Percentiles rank a stretch among this genome's conserved stretches.
These are phyloP conservation scores for Globisporangium megalacanthum DNA, from an alignment of 352 stramenopile species.

Conservation along the genomic window DNA sequence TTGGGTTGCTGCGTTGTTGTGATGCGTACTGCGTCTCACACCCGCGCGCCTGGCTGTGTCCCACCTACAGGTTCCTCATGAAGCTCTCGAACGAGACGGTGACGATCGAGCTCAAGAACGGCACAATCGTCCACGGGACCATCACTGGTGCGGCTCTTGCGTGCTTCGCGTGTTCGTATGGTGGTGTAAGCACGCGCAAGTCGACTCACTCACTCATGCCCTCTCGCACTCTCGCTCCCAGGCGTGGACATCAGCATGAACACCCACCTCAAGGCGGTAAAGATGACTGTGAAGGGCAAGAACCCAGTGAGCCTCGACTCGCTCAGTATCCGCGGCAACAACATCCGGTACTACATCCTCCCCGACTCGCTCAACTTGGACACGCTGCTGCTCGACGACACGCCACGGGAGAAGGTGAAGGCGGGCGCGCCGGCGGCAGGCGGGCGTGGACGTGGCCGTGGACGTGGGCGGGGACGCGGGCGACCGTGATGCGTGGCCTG, in stretches of 20 bases:
- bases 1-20: too few species aligned
- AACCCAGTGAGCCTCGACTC: constrained; percentile 97
- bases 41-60: background rate
- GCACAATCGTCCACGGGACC: constrained; percentile 98
- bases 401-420: constrained; percentile 93
- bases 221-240: too few species aligned
- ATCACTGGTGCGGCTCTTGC: constrained; percentile 78
- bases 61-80: constrained; percentile 90
- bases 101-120: constrained; percentile 99
- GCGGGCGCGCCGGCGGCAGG: constrained; percentile 46
- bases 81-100: constrained; percentile 99
- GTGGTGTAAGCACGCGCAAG: background rate
- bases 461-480: constrained; percentile 50
- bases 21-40: background rate
- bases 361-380: constrained; percentile 97
- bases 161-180: background rate
- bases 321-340: constrained; percentile 97
- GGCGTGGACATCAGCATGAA: constrained; percentile 99
- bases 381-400: constrained; percentile 98
- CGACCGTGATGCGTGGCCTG: constrained; percentile 24
- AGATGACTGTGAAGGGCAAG: constrained; percentile 97
- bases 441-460: constrained; percentile 72
- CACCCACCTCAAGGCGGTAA: constrained; percentile 98
- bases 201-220: background rate
- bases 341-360: constrained; percentile 95